Evolutionary conservation across 768 basidiomycete genomes (phyloP).

Genomic region (Rickenella mellea): DNA sequence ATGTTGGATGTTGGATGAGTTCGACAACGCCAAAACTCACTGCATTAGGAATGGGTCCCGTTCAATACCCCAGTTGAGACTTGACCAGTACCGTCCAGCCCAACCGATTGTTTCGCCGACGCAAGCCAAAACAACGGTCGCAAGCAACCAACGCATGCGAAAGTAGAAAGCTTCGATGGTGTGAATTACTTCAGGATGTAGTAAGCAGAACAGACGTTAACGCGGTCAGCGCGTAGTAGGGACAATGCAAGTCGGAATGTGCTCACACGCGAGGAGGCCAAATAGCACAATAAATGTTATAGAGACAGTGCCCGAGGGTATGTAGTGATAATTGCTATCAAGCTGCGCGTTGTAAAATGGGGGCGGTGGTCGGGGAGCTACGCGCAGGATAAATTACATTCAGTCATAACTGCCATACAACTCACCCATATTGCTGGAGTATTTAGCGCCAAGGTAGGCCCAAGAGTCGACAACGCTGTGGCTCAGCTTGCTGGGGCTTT

Average conservation of each 20-base stretch:
- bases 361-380: neutral
- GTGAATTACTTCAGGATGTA: constrained; percentile 43
- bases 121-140: constrained; percentile 38
- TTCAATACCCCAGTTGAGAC: constrained; percentile 8
- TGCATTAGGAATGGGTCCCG: constrained; percentile 33
- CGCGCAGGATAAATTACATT: too few species aligned
- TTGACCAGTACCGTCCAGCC: constrained; percentile 48
- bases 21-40: constrained; percentile 16
- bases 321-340: constrained; percentile 28
- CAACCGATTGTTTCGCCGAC: constrained; percentile 45
- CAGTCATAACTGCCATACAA: too few species aligned
- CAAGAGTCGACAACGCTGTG: too few species aligned
- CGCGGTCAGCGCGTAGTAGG: neutral
- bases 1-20: neutral
- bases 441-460: too few species aligned
- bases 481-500: too few species aligned
- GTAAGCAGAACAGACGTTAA: neutral
- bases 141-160: constrained; percentile 43
- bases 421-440: too few species aligned
- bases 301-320: constrained; percentile 29
- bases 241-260: too few species aligned
- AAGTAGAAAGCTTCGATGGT: constrained; percentile 31
- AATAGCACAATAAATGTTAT: constrained; percentile 31
- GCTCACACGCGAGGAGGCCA: constrained; percentile 28
- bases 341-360: neutral